phyloP scores from a whole-genome alignment of 768 basidiomycete species.

The Tricholoma saponaceum region DNA sequence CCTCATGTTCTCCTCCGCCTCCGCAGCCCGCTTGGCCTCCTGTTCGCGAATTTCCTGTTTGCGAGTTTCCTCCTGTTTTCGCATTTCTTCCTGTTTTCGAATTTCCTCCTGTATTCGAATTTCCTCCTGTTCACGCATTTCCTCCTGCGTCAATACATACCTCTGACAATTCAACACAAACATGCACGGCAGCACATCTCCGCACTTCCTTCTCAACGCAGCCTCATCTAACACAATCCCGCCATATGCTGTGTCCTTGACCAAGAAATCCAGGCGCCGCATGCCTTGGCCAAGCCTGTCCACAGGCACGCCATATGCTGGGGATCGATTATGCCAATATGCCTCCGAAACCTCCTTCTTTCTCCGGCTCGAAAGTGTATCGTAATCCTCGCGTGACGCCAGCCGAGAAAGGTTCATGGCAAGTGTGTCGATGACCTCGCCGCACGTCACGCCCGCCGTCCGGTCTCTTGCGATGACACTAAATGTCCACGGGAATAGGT shows the following conservation, averaged over 20 bases:
- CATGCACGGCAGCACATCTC: constrained; percentile 52
- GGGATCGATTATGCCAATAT: constrained; percentile 66
- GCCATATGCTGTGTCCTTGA: constrained; percentile 54
- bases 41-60: too few species aligned
- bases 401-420: constrained; percentile 46
- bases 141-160: constrained; percentile 40
- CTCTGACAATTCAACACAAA: constrained; percentile 54
- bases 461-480: constrained; percentile 38
- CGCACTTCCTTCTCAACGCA: constrained; percentile 39
- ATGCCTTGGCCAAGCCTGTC: constrained; percentile 61
- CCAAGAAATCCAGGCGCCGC: constrained; percentile 65
- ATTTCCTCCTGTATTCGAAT: too few species aligned
- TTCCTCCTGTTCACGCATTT: too few species aligned
- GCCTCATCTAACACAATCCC: constrained; percentile 50
- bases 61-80: too few species aligned
- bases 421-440: constrained; percentile 58
- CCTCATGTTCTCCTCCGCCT: neutral
- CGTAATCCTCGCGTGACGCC: constrained; percentile 50
- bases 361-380: constrained; percentile 28
- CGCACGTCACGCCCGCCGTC: constrained; percentile 58
- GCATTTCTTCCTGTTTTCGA: too few species aligned
- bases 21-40: neutral
- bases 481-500: constrained; percentile 53
- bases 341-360: constrained; percentile 43
- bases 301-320: constrained; percentile 61